Percentiles rank a stretch among this genome's conserved stretches.
Conservation (phyloP, 257 asterid species). For the Verbena officinalis region DNA sequence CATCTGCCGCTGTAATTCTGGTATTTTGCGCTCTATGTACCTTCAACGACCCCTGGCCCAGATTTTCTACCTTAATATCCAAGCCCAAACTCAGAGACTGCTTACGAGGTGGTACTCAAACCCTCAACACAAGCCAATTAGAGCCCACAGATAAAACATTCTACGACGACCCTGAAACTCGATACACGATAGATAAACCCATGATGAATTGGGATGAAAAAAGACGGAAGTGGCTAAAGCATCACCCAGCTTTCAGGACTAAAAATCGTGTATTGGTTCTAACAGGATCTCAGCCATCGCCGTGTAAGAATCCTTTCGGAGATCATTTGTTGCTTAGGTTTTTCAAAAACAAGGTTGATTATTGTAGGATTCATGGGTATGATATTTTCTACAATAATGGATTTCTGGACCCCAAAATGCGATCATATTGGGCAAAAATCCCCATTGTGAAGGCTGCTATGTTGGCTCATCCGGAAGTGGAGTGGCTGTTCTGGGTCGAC, state of each 20-base stretch:
- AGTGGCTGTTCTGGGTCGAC: conserved; percentile 84
- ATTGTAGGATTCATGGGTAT: conserved; percentile 66
- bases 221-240: conserved; percentile 59
- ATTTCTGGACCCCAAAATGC: conserved; percentile 56
- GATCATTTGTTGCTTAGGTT: conserved; percentile 60
- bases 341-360: conserved; percentile 82
- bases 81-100: conserved; percentile 1
- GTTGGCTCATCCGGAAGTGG: conserved; percentile 80
- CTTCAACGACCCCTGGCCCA: conserved; percentile 42
- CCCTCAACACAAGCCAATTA: conserved; percentile 25
- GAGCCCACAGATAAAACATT: conserved; percentile 53
- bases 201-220: conserved; percentile 66
- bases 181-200: conserved; percentile 61
- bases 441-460: conserved; percentile 69
- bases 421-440: conserved; percentile 67
- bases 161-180: conserved; percentile 59
- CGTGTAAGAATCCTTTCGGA: conserved; percentile 63
- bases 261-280: conserved; percentile 53
- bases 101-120: background rate
- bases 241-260: conserved; percentile 39
- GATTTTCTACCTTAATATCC: conserved; percentile 36
- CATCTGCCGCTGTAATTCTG: conserved; percentile 29
- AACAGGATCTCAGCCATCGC: conserved; percentile 72
- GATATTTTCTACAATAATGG: conserved; percentile 64
- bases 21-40: conserved; percentile 46